phyloP scores from a whole-genome alignment of 1,284 basidiomycete species.

The Tylopilus sp. region DNA sequence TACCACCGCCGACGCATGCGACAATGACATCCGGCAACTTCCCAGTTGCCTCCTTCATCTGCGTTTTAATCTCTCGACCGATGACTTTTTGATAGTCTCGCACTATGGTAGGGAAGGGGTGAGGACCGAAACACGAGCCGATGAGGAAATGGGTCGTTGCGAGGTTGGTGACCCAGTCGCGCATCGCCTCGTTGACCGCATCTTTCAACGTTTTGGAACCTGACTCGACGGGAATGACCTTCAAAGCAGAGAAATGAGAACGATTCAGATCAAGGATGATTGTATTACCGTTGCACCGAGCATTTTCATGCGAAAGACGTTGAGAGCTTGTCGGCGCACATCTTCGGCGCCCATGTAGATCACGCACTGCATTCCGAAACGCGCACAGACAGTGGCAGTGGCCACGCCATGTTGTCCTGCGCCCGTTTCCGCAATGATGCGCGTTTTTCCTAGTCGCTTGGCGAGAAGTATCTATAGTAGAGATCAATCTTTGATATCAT shows the following conservation, averaged over 20 bases:
- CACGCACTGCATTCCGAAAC: neutral
- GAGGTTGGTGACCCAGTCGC: constrained; percentile 5
- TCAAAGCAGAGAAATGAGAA: neutral
- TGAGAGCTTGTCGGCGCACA: neutral
- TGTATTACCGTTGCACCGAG: neutral
- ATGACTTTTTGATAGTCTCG: constrained; percentile 8
- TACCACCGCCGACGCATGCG: constrained; percentile 3
- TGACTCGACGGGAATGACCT: neutral
- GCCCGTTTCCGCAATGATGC: neutral
- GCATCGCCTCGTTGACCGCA: constrained; percentile 7
- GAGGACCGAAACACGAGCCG: constrained; percentile 5
- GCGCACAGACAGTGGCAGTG: neutral
- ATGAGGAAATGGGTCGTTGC: constrained; percentile 4
- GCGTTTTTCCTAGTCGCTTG: constrained; percentile 1
- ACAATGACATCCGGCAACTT: constrained; percentile 3
- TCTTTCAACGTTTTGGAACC: constrained; percentile 1
- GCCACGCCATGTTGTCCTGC: neutral
- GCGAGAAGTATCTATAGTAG: neutral
- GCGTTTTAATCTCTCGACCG: constrained; percentile 1
- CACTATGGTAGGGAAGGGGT: constrained; percentile 8
- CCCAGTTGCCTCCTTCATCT: constrained; percentile 1
- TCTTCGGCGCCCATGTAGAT: neutral
- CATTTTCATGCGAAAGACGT: neutral
- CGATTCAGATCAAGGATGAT: neutral
- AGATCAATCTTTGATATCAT: neutral